Base-by-base conservation (phyloP, 2,329 filamentous ascomycete genomes). In the Colletotrichum siamense region DNA sequence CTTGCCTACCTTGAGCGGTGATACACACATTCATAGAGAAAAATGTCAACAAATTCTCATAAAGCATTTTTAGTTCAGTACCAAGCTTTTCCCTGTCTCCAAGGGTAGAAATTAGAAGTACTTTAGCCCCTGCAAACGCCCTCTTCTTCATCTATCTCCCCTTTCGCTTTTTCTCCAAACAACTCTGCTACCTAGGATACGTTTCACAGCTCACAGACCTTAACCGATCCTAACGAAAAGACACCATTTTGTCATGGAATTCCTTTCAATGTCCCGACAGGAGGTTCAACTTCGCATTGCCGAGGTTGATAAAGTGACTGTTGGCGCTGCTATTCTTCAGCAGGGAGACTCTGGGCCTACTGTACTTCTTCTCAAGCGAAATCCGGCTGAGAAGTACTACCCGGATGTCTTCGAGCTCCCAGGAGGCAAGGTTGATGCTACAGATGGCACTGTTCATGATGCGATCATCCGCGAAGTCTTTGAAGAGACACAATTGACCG, bases 51-150 rank as follows among this genome's bases (percentile, higher is more conserved):
- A 6, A n/a, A 10, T 6, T 44, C 39, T n/a, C 39, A 44, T 39
- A n/a, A 44, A 10, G 16, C 5, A 10, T 2, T n/a, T 6, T n/a
- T n/a, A 0, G 18, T 44, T n/a, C 16, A n/a, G 39, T 44, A 44
- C 2, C 0, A 6, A 10, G 8, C 16, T 44, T 44, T 44, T n/a
- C 39, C 16, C 0, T 5, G 39, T 44, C 39, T 0, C 16, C 5
- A 44, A 44, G 8, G 8, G 39, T 9, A 0, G 16, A 44, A 0
- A 44, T 44, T 0, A 0, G 0, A 0, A 44, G 39, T 44, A n/a
- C 16, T 44, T 44, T 0, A 44, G 39, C 39, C 39, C 39, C 8
- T 18, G 5, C 39, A 44, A 44, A 44, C 39, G 1, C 39, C 18
- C 16, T 44, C 39, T 44, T n/a, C 39, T 44, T 44, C 39, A n/a